Conservation (phyloP, 306 rosid genomes). For the Quercus dentata region DNA sequence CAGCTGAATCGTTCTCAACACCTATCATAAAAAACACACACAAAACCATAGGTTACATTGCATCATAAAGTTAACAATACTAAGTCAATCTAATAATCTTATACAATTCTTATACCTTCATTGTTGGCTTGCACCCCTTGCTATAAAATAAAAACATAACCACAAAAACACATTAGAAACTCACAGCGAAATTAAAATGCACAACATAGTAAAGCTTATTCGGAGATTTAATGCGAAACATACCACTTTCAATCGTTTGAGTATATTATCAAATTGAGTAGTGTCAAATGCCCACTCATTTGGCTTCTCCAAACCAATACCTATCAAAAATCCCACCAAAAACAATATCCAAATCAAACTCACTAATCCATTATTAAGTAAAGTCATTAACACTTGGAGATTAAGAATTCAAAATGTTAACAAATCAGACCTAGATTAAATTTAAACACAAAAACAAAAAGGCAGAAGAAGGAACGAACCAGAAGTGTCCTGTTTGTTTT, state of each 20-base stretch:
- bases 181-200: neutral
- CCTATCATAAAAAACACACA: slow-evolving; percentile 12
- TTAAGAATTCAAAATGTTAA: neutral
- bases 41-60: slow-evolving; percentile 9
- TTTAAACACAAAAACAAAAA: neutral
- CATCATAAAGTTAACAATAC: neutral
- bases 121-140: slow-evolving; percentile 57
- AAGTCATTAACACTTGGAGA: neutral
- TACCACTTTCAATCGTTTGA: slow-evolving; percentile 96
- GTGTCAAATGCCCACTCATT: slow-evolving; percentile 95
- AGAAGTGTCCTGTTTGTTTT: slow-evolving; percentile 82
- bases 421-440: neutral
- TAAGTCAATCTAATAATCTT: slow-evolving; percentile 2
- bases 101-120: slow-evolving; percentile 36
- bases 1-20: slow-evolving; percentile 18
- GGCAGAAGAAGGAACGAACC: slow-evolving; percentile 38
- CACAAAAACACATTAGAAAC: neutral
- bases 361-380: neutral
- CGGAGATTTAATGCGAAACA: neutral
- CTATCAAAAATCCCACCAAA: slow-evolving; percentile 23
- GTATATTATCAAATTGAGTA: slow-evolving; percentile 80
- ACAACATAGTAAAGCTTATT: neutral
- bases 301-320: slow-evolving; percentile 86
- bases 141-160: slow-evolving; percentile 26
- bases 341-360: neutral